A percentile compares a stretch with the other conserved stretches of the same genome.
Evolutionary conservation across 106 monocot species (phyloP).

Genomic region (Cymbidium sinense): DNA sequence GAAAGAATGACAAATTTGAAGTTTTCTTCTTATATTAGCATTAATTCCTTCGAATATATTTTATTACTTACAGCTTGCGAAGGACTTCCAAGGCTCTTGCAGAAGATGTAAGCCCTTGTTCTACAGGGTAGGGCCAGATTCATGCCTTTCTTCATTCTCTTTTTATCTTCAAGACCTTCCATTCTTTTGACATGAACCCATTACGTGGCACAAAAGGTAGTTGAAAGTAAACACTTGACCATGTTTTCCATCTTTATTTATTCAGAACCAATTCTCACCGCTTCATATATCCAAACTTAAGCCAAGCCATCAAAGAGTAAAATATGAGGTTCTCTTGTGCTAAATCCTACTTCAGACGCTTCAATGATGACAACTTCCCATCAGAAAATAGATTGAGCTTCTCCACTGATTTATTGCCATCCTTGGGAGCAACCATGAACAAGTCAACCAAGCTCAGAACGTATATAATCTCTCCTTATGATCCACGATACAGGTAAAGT

Average conservation of each 20-base stretch:
- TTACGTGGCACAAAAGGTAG: background rate
- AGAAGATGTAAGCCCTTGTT: no score
- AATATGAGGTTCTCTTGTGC: constrained; percentile 20
- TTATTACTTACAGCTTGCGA: no score
- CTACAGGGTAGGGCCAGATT: background rate
- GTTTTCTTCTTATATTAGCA: no score
- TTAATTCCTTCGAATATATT: no score
- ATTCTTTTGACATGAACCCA: background rate
- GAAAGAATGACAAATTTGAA: no score
- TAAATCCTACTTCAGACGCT: constrained; percentile 25
- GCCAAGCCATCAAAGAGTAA: background rate
- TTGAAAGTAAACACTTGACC: background rate
- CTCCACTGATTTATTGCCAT: constrained; percentile 48
- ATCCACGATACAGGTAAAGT: constrained; percentile 55
- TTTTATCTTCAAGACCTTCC: background rate
- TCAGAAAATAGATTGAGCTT: constrained; percentile 23
- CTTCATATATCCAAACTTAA: background rate
- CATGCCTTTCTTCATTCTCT: background rate
- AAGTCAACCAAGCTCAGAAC: constrained; percentile 39
- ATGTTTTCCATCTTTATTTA: background rate
- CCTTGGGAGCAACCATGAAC: constrained; percentile 60
- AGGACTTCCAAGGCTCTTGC: no score
- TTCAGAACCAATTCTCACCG: background rate
- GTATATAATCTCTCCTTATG: constrained; percentile 57
- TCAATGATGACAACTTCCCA: constrained; percentile 13